These are phyloP conservation scores for Eutrema salsugineum DNA, from an alignment of 441 rosid species.

Conservation along the genomic window DNA sequence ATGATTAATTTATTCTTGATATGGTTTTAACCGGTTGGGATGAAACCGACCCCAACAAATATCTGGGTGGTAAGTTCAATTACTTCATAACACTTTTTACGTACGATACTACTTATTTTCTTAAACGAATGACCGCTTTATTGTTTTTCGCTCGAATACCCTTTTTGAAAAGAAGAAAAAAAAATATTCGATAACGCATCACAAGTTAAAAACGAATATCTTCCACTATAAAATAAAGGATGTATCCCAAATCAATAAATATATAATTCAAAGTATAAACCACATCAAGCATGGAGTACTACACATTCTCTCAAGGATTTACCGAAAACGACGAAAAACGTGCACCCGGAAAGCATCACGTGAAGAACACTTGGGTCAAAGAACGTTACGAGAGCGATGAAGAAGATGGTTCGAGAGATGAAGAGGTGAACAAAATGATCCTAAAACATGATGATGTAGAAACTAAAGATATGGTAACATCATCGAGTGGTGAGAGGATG, in stretches of 20 bases:
- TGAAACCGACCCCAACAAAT: too few relatives aligned
- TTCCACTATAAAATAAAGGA: slow-evolving; percentile 18
- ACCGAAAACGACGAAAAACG: slow-evolving; percentile 10
- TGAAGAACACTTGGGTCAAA: slow-evolving; percentile 20
- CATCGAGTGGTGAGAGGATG: slow-evolving; percentile 6
- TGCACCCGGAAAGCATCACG: slow-evolving; percentile 24
- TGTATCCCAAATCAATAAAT: neutral
- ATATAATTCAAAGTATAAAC: slow-evolving; percentile 2
- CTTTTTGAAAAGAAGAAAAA: neutral
- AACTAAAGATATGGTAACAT: slow-evolving; percentile 7
- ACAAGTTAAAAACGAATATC: slow-evolving; percentile 1
- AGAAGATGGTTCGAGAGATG: slow-evolving; percentile 19
- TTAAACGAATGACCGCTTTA: neutral
- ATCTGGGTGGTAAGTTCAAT: too few relatives aligned
- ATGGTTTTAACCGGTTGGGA: too few relatives aligned
- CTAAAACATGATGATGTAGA: slow-evolving; percentile 7
- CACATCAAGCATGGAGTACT: slow-evolving; percentile 26
- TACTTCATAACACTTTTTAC: too few relatives aligned
- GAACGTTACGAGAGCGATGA: slow-evolving; percentile 35
- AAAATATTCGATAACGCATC: neutral
- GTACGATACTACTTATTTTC: neutral
- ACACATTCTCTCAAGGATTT: slow-evolving; percentile 23
- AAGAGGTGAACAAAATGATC: slow-evolving; percentile 4
- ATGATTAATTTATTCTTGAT: too few relatives aligned
- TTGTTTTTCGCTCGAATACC: neutral